A percentile compares a stretch with the other conserved stretches of the same genome.
Conservation (phyloP, 1,139 yeast genomes). For the Yamadazyma songkhlaensis region DNA sequence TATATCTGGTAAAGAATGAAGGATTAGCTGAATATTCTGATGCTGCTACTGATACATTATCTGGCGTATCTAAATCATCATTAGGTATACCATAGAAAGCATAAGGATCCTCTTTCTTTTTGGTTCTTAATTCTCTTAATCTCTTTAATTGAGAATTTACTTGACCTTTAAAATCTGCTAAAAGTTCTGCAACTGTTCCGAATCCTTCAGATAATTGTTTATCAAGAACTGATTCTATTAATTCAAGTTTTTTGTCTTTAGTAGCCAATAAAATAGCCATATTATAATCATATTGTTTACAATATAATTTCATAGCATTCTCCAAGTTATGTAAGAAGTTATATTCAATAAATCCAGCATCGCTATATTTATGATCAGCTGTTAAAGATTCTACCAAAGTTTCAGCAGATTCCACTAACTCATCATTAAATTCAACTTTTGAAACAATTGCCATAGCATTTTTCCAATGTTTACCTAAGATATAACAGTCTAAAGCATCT, state of each 20-base stretch:
- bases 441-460: constrained; percentile 71
- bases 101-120: constrained; percentile 81
- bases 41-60: constrained; percentile 91
- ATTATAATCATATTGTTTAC: constrained; percentile 74
- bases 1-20: constrained; percentile 90
- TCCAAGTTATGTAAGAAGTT: constrained; percentile 59
- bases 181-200: constrained; percentile 78
- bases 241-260: constrained; percentile 37
- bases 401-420: constrained; percentile 46
- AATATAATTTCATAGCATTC: constrained; percentile 63
- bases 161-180: constrained; percentile 91
- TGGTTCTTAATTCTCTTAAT: constrained; percentile 77
- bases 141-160: constrained; percentile 78
- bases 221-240: constrained; percentile 62
- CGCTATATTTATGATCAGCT: constrained; percentile 72
- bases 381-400: constrained; percentile 57
- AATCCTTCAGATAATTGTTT: constrained; percentile 82
- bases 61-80: constrained; percentile 77
- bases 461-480: constrained; percentile 74
- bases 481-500: constrained; percentile 68
- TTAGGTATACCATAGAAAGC: constrained; percentile 64
- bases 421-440: constrained; percentile 30
- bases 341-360: constrained; percentile 79
- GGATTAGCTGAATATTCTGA: constrained; percentile 92
- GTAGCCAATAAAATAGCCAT: constrained; percentile 70